phyloP scores from a whole-genome alignment of 805 yeast species.

The Candida pseudoglaebosa region DNA sequence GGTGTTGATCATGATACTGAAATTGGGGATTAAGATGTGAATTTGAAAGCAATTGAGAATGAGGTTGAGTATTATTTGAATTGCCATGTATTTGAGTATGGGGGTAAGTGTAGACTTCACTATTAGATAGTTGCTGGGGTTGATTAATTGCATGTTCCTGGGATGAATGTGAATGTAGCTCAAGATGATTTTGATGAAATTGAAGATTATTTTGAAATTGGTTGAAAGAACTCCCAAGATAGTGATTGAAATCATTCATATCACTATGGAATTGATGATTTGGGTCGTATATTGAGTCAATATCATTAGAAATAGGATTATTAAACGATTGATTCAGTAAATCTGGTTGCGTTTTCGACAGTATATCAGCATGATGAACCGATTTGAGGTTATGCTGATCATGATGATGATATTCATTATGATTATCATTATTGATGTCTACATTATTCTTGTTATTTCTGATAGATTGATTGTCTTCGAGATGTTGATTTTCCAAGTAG shows the following conservation, averaged over 20 bases:
- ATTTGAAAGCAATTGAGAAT: too few relatives aligned
- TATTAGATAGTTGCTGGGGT: too few relatives aligned
- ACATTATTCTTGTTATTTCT: background rate
- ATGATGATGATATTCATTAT: background rate
- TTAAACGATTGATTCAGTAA: background rate
- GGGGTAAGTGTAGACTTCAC: too few relatives aligned
- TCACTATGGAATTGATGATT: background rate
- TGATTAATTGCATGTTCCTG: too few relatives aligned
- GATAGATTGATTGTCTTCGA: background rate
- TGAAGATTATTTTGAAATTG: too few relatives aligned
- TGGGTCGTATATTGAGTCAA: background rate
- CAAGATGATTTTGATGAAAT: too few relatives aligned
- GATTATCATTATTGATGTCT: background rate
- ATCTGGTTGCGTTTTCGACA: background rate
- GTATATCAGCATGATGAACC: background rate
- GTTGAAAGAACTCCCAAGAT: too few relatives aligned
- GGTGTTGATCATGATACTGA: too few relatives aligned
- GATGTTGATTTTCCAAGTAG: background rate
- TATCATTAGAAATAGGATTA: background rate
- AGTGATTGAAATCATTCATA: background rate
- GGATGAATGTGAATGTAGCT: too few relatives aligned
- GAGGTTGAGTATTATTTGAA: background rate
- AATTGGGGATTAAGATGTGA: too few relatives aligned
- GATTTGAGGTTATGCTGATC: background rate
- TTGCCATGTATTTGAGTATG: background rate